Percentiles rank a stretch among this genome's conserved stretches.
Conservation (phyloP, 2,329 filamentous ascomycete species). For the Nemania diffusa region DNA sequence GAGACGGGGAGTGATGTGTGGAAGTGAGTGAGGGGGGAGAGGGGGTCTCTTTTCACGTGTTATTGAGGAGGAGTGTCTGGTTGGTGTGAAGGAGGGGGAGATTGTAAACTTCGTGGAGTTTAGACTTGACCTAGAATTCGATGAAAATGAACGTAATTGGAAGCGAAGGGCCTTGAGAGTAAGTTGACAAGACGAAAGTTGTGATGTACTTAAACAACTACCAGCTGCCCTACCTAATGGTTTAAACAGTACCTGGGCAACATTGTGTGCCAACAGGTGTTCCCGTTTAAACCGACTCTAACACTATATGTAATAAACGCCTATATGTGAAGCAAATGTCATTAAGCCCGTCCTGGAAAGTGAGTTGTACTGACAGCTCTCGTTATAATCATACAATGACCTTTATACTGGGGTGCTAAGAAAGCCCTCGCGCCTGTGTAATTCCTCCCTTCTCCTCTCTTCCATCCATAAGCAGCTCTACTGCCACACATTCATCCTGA, state of each 20-base stretch:
- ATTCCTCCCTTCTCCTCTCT: background rate
- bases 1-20: conserved; percentile 30
- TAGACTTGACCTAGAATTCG: background rate
- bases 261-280: background rate
- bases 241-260: background rate
- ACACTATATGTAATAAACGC: background rate
- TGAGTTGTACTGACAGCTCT: background rate
- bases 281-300: background rate
- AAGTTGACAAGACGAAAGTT: background rate
- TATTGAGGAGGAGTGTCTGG: background rate
- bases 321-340: background rate
- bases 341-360: background rate
- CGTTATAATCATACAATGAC: conserved; percentile 15
- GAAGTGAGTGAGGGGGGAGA: conserved; percentile 21
- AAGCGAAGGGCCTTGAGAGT: background rate
- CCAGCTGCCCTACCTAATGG: background rate
- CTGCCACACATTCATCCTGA: background rate
- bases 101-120: background rate
- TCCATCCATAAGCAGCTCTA: background rate
- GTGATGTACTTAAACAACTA: background rate
- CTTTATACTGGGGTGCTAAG: background rate
- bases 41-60: background rate
- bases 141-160: background rate
- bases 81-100: background rate
- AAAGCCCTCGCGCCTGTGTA: background rate